Percentiles rank a stretch among this genome's conserved stretches.
Evolutionary conservation across 2,329 filamentous ascomycete genomes (phyloP).

Genomic region (Botrytis squamosa): DNA sequence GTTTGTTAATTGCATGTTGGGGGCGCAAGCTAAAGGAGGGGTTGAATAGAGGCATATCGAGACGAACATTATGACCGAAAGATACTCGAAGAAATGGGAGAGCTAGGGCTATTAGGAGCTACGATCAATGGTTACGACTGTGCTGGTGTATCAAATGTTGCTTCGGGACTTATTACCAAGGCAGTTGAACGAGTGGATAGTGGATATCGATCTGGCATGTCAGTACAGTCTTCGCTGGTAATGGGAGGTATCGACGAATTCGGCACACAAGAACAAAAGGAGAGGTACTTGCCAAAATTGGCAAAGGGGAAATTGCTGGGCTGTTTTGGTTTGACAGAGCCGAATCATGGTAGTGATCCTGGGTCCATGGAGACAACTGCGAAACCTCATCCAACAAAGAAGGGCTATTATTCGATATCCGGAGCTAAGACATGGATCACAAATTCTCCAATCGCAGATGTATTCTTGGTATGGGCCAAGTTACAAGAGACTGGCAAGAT

Average conservation of each 20-base stretch:
- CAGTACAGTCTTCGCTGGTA: conserved; percentile 86
- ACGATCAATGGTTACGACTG: conserved; percentile 87
- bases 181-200: conserved; percentile 90
- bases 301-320: conserved; percentile 80
- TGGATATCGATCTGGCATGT: conserved; percentile 90
- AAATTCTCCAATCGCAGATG: conserved; percentile 84
- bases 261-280: conserved; percentile 82
- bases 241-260: conserved; percentile 93
- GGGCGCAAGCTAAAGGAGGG: conserved; percentile 17
- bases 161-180: conserved; percentile 84
- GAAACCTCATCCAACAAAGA: conserved; percentile 79
- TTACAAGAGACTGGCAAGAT: conserved; percentile 90
- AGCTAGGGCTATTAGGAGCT: conserved; percentile 82
- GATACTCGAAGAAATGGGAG: conserved; percentile 89
- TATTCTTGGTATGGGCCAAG: conserved; percentile 90
- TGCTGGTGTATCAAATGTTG: conserved; percentile 82
- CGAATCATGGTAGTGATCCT: conserved; percentile 89
- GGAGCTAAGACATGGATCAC: conserved; percentile 95
- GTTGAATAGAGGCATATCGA: conserved; percentile 70
- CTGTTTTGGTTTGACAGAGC: conserved; percentile 87
- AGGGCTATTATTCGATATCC: conserved; percentile 75
- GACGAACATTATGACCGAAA: conserved; percentile 83
- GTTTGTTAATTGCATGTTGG: conserved; percentile 36
- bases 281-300: conserved; percentile 76
- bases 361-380: conserved; percentile 87